Evolutionary conservation across 768 basidiomycete species (phyloP).

Genomic region (Agaricus sinodeliciosus): DNA sequence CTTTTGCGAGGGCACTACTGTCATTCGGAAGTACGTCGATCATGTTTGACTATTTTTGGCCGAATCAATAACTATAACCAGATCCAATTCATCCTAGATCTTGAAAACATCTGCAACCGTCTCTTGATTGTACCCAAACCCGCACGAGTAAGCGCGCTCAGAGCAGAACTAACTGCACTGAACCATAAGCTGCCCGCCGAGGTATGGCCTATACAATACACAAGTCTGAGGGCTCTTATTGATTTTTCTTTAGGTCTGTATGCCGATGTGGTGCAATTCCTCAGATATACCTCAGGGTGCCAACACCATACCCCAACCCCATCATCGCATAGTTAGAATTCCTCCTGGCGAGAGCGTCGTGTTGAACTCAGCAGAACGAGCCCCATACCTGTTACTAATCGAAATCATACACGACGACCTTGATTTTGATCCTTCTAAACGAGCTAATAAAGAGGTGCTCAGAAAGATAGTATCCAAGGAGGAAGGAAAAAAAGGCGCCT

Average conservation of each 20-base stretch:
- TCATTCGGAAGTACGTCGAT: conserved; percentile 64
- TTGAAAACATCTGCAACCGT: conserved; percentile 91
- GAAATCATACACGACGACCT: conserved; percentile 89
- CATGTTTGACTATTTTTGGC: conserved; percentile 2
- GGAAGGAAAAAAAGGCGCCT: conserved; percentile 49
- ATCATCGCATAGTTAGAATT: conserved; percentile 94
- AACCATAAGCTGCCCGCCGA: conserved; percentile 97
- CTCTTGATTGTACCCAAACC: conserved; percentile 89
- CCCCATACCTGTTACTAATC: conserved; percentile 87
- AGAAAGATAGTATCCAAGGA: conserved; percentile 70
- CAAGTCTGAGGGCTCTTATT: conserved; percentile 4
- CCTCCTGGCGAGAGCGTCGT: conserved; percentile 98
- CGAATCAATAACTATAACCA: conserved; percentile 24
- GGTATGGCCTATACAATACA: conserved; percentile 34
- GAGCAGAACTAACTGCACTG: conserved; percentile 90
- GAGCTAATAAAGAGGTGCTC: conserved; percentile 81
- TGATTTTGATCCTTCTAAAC: conserved; percentile 82
- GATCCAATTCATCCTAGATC: conserved; percentile 80
- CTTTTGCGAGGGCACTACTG: conserved; percentile 84
- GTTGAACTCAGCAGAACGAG: conserved; percentile 93
- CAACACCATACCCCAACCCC: conserved; percentile 47
- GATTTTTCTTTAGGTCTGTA: conserved; percentile 52
- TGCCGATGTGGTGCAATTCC: conserved; percentile 83
- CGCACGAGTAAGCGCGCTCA: conserved; percentile 90
- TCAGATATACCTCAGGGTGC: conserved; percentile 45